Percentiles rank a stretch among this genome's conserved stretches.
These are phyloP conservation scores for Mycoemilia scoparia DNA, from an alignment of 192 early-diverging fungal species.

Conservation along the genomic window DNA sequence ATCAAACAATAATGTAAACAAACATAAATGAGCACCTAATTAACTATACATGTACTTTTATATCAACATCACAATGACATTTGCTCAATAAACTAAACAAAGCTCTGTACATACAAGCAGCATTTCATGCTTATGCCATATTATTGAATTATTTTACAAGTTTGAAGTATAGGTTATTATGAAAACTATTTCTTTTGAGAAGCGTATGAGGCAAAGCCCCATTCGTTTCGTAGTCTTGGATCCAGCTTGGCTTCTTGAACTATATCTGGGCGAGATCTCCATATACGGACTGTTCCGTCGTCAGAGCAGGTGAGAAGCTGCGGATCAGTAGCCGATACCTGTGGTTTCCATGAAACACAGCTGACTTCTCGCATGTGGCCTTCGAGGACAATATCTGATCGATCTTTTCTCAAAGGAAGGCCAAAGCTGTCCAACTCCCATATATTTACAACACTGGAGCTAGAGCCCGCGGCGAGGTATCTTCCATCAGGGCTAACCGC, in stretches of 20 bases:
- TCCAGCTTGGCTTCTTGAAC: conserved; percentile 8
- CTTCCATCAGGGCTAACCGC: conserved; percentile 52
- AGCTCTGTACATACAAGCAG: too few relatives aligned
- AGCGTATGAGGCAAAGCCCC: conserved; percentile 25
- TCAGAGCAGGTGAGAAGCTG: conserved; percentile 63
- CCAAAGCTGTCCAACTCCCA: conserved; percentile 46
- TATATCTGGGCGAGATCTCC: conserved; percentile 29
- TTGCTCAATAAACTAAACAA: too few relatives aligned
- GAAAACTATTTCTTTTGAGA: too few relatives aligned
- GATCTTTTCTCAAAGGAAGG: conserved; percentile 2
- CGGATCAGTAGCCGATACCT: conserved; percentile 5
- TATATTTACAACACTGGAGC: conserved; percentile 38
- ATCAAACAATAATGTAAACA: too few relatives aligned
- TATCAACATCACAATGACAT: too few relatives aligned
- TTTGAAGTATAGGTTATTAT: too few relatives aligned
- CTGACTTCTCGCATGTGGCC: conserved; percentile 51
- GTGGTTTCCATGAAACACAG: conserved; percentile 53
- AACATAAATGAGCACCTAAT: too few relatives aligned
- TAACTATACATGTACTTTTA: too few relatives aligned
- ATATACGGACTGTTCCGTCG: conserved; percentile 53
- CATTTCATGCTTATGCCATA: too few relatives aligned
- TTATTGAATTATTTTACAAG: too few relatives aligned
- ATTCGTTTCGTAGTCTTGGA: conserved; percentile 8
- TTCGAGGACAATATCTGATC: conserved; percentile 34
- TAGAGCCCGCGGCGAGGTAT: conserved; percentile 54